Conservation (phyloP, 495 filamentous ascomycete genomes). For the Cercophora samala region DNA sequence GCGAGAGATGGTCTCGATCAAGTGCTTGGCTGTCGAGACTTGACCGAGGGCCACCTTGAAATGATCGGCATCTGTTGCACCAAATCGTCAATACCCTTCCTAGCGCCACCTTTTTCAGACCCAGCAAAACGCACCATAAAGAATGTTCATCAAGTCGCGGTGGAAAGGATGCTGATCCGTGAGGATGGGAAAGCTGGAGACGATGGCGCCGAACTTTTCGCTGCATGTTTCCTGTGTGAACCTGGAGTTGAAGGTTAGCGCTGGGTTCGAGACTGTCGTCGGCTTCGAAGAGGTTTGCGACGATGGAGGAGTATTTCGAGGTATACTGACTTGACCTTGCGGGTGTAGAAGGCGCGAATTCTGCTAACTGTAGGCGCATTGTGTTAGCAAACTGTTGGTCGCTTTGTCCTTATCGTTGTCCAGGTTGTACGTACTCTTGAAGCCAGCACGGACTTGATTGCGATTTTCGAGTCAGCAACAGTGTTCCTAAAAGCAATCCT, state of each 20-base stretch:
- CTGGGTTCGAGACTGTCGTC: conserved; percentile 54
- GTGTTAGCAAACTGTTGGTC: conserved; percentile 12
- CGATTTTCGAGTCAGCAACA: conserved; percentile 19
- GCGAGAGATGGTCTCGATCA: conserved; percentile 91
- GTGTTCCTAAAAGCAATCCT: background rate
- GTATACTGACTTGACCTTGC: conserved; percentile 79
- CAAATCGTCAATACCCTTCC: conserved; percentile 48
- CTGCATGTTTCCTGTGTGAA: conserved; percentile 96
- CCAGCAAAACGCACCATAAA: conserved; percentile 52
- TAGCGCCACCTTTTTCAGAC: background rate
- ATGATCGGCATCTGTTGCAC: conserved; percentile 83
- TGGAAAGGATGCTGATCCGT: conserved; percentile 97
- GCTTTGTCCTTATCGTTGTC: background rate
- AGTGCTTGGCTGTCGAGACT: conserved; percentile 88
- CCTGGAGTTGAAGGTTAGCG: conserved; percentile 22
- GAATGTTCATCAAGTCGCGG: conserved; percentile 54
- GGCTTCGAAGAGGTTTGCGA: conserved; percentile 74
- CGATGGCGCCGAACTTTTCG: conserved; percentile 84
- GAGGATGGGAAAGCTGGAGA: conserved; percentile 90
- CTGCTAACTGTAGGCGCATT: conserved; percentile 57
- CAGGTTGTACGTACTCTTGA: conserved; percentile 59
- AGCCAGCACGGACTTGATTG: conserved; percentile 70
- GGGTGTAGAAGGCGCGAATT: conserved; percentile 93
- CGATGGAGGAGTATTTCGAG: conserved; percentile 20
- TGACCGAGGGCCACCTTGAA: conserved; percentile 96